Evolutionary conservation across 257 asterid species (phyloP).

Genomic region (Ligustrum vulgare): DNA sequence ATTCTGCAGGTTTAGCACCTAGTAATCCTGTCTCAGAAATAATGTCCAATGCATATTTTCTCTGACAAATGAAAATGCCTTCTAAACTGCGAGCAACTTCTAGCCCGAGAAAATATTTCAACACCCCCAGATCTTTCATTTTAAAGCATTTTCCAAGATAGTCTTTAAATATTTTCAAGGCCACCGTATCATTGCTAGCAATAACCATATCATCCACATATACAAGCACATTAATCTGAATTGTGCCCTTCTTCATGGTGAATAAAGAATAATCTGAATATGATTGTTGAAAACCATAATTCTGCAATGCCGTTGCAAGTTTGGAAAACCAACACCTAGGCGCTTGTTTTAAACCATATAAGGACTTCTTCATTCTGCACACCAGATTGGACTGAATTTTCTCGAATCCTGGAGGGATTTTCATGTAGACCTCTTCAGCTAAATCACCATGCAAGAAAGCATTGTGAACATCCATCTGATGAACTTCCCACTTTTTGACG

Average conservation of each 20-base stretch:
- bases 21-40: slow-evolving; percentile 9
- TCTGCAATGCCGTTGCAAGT: not conserved
- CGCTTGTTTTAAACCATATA: not conserved
- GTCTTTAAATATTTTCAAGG: not conserved
- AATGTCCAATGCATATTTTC: slow-evolving; percentile 24
- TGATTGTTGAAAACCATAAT: slow-evolving; percentile 19
- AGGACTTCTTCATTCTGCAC: slow-evolving; percentile 6
- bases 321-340: slow-evolving; percentile 21
- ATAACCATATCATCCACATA: slow-evolving; percentile 25
- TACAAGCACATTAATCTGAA: not conserved
- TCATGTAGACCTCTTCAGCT: slow-evolving; percentile 17
- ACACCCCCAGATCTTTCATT: slow-evolving; percentile 13
- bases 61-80: slow-evolving; percentile 14
- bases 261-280: slow-evolving; percentile 18
- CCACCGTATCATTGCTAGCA: not conserved
- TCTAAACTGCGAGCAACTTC: slow-evolving; percentile 2
- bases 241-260: not conserved
- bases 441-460: slow-evolving; percentile 9
- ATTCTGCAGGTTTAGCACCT: not conserved
- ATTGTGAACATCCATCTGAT: slow-evolving; percentile 28
- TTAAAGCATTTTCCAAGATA: slow-evolving; percentile 7
- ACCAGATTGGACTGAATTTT: not conserved
- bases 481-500: slow-evolving; percentile 9
- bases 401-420: not conserved
- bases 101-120: slow-evolving; percentile 16